These are phyloP conservation scores for Trichoderma sp. DNA, from an alignment of 2,329 filamentous ascomycete species.

Conservation along the genomic window DNA sequence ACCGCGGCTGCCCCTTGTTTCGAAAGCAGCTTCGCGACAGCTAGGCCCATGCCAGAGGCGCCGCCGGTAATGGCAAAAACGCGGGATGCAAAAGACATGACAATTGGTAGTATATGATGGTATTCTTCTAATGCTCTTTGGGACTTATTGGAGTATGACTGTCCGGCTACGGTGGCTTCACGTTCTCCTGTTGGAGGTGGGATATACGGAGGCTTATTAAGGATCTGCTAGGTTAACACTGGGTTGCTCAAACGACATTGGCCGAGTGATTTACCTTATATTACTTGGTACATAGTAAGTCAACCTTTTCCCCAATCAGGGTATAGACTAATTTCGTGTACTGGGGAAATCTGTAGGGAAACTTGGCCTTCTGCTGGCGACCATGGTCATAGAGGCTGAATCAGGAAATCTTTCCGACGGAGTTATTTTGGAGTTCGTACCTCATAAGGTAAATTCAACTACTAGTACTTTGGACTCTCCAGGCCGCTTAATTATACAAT, in stretches of 20 bases:
- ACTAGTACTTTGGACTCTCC: no score
- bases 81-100: not conserved
- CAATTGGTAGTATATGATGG: not conserved
- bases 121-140: not conserved
- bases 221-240: not conserved
- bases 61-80: not conserved
- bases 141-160: not conserved
- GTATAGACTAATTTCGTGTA: not conserved
- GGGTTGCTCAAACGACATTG: not conserved
- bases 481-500: no score
- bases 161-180: not conserved
- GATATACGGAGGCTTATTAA: not conserved
- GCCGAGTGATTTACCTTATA: not conserved
- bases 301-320: not conserved
- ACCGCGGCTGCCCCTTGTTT: not conserved
- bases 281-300: not conserved
- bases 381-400: not conserved
- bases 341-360: not conserved
- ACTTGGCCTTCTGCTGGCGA: not conserved
- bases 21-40: not conserved
- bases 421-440: fast-evolving
- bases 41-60: not conserved
- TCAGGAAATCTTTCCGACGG: not conserved
- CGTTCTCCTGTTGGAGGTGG: not conserved
- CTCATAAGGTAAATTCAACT: not conserved